Evolutionary conservation across 805 yeast species (phyloP).

Genomic region (Hermanozyma aechmeae): DNA sequence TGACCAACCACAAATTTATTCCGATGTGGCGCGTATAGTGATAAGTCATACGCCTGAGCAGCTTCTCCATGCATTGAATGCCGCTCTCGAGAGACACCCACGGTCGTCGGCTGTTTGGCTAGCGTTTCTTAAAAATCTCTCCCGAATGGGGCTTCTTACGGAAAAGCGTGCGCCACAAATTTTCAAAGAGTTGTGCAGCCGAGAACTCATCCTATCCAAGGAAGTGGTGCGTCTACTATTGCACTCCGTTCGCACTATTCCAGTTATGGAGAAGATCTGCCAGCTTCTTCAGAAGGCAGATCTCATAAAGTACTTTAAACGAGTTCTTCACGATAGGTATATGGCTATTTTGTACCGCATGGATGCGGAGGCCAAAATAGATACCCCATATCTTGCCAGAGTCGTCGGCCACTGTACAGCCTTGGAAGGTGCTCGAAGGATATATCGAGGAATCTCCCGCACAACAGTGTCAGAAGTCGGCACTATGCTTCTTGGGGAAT

Average conservation of each 20-base stretch:
- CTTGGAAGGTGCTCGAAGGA: no score
- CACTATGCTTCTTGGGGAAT: slow-evolving; percentile 29
- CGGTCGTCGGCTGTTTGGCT: slow-evolving; percentile 26
- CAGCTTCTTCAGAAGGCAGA: slow-evolving; percentile 4
- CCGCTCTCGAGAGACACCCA: slow-evolving; percentile 12
- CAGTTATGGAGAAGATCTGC: slow-evolving; percentile 14
- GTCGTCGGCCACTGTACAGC: no score
- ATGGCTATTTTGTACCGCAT: no score
- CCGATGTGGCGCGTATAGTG: no score
- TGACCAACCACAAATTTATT: no score
- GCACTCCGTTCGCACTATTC: slow-evolving; percentile 18
- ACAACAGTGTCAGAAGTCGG: no score
- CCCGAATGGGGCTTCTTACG: slow-evolving; percentile 23
- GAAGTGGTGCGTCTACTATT: slow-evolving; percentile 21
- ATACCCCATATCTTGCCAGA: no score
- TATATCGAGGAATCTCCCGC: no score
- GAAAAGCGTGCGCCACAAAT: slow-evolving; percentile 17
- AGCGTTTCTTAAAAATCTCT: slow-evolving; percentile 21
- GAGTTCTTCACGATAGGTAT: no score
- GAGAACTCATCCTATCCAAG: slow-evolving; percentile 21
- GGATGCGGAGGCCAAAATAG: no score
- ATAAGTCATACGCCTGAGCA: slow-evolving; percentile 26
- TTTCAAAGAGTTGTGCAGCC: slow-evolving; percentile 14
- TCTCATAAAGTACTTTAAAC: slow-evolving; percentile 22
- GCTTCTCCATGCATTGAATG: slow-evolving; percentile 24